Evolutionary conservation across 768 basidiomycete species (phyloP), one percentile per base, ranked within the genome.

Genomic region (Lactarius psammicola): DNA sequence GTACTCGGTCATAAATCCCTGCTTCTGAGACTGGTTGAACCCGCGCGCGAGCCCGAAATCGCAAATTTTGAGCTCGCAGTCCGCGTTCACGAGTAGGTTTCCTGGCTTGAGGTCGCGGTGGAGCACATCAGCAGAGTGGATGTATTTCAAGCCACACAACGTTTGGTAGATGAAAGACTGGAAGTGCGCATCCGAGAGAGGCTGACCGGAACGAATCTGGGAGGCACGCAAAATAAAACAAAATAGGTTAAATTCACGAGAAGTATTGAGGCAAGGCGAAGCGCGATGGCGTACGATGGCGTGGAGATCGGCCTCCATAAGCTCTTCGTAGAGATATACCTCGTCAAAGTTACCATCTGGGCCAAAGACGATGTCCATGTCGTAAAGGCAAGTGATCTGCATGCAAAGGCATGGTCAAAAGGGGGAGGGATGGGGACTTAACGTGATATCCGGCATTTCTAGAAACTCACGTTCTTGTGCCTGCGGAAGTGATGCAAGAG

Each of bases 231-330:
- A 17, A n/a, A 46, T n/a, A n/a, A n/a, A n/a, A n/a, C n/a, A 31
- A 33, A 46, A 62, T 36, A 56, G 60, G 26, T 40, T n/a, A 42
- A 4, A 20, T 36, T 60, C 18, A 64, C 7, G 66, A 61, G 62
- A 58, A 61, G 34, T 34, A 23, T 10, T 26, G 40, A 33, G 44
- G n/a, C 23, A 26, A 36, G 34, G 36, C 44, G 6, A 28, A 9
- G 42, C 23, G 17, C 51, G 51, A 40, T 42, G 26, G 74, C 86
- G 77, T 72, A 95, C 95, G 76, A 99, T 99, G 23, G 97, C 97
- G 73, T 98, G 97, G 23, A 99, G 83, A 85, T 99, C 97, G 62
- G 97, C 97, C 75, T 99, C 97, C 97, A 98, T 99, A 71, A 98
- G 86, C 76, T 99, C 97, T 80, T 98, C 95, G 71, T 94, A 93